A percentile compares a stretch with the other conserved stretches of the same genome.
phyloP scores from a whole-genome alignment of 768 basidiomycete genomes.

The Agaricus sinodeliciosus region DNA sequence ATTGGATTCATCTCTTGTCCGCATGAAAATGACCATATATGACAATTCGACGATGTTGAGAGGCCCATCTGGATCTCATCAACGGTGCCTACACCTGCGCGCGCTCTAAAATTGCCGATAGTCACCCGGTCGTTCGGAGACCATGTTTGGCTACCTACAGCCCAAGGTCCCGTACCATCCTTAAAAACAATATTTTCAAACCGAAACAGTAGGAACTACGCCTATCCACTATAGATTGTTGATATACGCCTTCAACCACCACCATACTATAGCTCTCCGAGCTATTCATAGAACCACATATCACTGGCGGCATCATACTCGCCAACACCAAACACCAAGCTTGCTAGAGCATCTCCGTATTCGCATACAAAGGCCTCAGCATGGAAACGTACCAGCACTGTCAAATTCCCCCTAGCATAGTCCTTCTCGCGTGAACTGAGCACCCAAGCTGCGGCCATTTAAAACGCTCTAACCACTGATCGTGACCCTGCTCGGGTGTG shows the following conservation, averaged over 20 bases:
- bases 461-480: neutral
- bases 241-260: neutral
- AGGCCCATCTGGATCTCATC: neutral
- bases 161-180: neutral
- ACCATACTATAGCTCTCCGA: neutral
- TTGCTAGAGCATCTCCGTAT: constrained; percentile 2
- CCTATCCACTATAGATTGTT: neutral
- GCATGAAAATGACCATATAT: constrained; percentile 9
- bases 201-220: constrained; percentile 3
- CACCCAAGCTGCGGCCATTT: neutral
- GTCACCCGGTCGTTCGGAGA: neutral
- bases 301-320: neutral
- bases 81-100: neutral
- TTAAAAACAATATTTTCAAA: constrained; percentile 5
- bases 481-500: neutral
- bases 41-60: neutral
- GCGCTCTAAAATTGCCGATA: neutral
- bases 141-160: neutral
- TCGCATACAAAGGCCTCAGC: constrained; percentile 3
- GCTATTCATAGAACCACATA: neutral
- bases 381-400: neutral
- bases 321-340: neutral
- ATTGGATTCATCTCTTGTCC: neutral
- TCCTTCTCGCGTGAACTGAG: neutral
- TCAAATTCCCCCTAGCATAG: neutral